These are phyloP conservation scores for Leccinum variicolor DNA, from an alignment of 768 basidiomycete species.

Conservation along the genomic window DNA sequence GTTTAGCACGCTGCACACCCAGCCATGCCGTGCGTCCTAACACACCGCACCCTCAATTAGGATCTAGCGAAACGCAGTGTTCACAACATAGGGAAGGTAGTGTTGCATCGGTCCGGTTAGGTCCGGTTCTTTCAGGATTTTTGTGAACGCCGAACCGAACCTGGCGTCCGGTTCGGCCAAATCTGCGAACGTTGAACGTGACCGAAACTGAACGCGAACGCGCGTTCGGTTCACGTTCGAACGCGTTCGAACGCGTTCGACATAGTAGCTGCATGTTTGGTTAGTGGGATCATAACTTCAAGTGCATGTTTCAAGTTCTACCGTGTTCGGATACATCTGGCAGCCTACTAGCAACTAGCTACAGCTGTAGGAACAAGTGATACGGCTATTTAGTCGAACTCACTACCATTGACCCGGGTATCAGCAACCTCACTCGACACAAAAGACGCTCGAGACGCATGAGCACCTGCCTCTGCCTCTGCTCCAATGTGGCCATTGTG, in stretches of 20 bases:
- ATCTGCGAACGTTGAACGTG: neutral
- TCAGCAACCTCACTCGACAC: neutral
- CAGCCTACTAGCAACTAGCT: too few species aligned
- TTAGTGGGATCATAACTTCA: too few species aligned
- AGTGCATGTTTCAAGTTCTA: too few species aligned
- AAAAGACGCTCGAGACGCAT: neutral
- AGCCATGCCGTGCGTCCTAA: too few species aligned
- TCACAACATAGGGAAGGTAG: neutral
- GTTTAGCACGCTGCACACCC: too few species aligned
- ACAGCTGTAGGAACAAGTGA: too few species aligned
- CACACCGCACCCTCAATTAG: too few species aligned
- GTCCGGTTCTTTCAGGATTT: neutral
- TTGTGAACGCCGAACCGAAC: neutral
- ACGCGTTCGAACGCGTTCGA: neutral
- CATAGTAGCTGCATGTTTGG: too few species aligned
- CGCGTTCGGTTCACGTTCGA: neutral
- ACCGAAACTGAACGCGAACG: neutral
- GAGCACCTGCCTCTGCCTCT: neutral
- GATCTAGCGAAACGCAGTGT: too few species aligned
- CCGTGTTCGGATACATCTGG: too few species aligned
- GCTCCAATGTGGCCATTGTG: neutral
- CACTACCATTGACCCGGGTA: neutral
- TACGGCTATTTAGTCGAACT: neutral
- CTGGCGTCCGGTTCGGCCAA: neutral
- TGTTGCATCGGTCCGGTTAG: neutral